These are phyloP conservation scores for Vaccinium corymbosum DNA, from an alignment of 148 eudicot species.

Conservation along the genomic window DNA sequence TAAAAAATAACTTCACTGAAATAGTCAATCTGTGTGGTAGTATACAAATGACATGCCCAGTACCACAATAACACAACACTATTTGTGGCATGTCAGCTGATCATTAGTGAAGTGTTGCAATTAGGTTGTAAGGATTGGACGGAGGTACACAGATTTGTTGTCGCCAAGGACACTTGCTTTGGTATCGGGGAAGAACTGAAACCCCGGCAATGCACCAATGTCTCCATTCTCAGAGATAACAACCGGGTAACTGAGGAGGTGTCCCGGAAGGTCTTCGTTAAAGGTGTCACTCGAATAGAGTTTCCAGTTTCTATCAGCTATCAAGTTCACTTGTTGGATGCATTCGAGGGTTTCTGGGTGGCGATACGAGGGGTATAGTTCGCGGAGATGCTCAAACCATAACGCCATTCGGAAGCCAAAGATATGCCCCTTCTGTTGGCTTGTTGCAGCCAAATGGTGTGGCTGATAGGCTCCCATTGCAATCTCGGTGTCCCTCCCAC, in stretches of 20 bases:
- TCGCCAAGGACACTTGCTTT: constrained; percentile 49
- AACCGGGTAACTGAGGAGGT: constrained; percentile 40
- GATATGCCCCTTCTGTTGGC: constrained; percentile 27
- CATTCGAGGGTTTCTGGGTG: constrained; percentile 30
- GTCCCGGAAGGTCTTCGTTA: constrained; percentile 36
- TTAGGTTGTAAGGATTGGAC: constrained; percentile 57
- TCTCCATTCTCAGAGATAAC: constrained; percentile 26
- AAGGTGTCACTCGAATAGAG: constrained; percentile 21
- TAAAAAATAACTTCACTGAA: neutral
- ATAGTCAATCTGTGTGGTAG: neutral
- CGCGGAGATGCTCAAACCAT: constrained; percentile 39
- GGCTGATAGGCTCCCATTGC: constrained; percentile 48
- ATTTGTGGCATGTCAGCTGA: neutral
- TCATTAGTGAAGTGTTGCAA: neutral
- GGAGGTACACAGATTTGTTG: constrained; percentile 27
- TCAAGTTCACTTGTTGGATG: constrained; percentile 21
- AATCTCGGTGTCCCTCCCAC: constrained; percentile 40
- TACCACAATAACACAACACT: neutral
- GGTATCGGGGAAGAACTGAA: constrained; percentile 51
- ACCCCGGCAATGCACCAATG: constrained; percentile 32
- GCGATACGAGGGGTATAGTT: constrained; percentile 16
- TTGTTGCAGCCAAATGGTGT: constrained; percentile 21
- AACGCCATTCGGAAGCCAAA: constrained; percentile 33
- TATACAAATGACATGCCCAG: neutral
- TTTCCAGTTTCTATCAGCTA: constrained; percentile 30